These are phyloP conservation scores for Eutrema yunnanense DNA, from an alignment of 345 rosid species.

Conservation along the genomic window DNA sequence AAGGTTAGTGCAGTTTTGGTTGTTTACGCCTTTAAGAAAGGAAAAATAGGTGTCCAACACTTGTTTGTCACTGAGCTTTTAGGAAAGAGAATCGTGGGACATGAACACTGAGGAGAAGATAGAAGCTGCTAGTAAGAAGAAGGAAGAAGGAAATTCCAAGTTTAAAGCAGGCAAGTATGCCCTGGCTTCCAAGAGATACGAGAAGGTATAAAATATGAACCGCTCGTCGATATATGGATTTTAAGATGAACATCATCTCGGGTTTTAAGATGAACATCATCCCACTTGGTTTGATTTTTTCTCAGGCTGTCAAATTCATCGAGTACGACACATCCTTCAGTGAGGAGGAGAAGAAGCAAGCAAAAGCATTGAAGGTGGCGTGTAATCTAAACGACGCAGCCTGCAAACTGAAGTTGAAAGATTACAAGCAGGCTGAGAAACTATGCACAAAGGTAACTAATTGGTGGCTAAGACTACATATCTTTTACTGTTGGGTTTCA, in stretches of 20 bases:
- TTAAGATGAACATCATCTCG: background rate
- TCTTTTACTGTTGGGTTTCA: background rate
- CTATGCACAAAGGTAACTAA: constrained; percentile 59
- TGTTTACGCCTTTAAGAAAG: background rate
- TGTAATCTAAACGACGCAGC: constrained; percentile 91
- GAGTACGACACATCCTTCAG: constrained; percentile 72
- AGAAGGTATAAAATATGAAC: constrained; percentile 45
- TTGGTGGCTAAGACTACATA: background rate
- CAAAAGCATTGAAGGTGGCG: constrained; percentile 69
- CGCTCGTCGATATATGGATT: background rate
- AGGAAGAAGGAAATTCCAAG: constrained; percentile 83
- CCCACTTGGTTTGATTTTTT: constrained; percentile 1
- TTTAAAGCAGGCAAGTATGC: constrained; percentile 80
- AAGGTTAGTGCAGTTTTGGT: constrained; percentile 43
- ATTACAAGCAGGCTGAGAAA: constrained; percentile 73
- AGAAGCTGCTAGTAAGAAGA: constrained; percentile 84
- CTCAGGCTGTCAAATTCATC: constrained; percentile 71
- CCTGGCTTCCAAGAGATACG: constrained; percentile 80
- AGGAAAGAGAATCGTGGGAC: constrained; percentile 98
- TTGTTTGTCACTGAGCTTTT: background rate
- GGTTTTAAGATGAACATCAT: background rate
- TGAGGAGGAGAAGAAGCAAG: constrained; percentile 80
- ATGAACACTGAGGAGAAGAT: constrained; percentile 86
- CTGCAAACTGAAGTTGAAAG: constrained; percentile 76
- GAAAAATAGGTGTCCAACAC: background rate